phyloP scores from a whole-genome alignment of 768 basidiomycete species.

The Brasilioporus rufonigricans region DNA sequence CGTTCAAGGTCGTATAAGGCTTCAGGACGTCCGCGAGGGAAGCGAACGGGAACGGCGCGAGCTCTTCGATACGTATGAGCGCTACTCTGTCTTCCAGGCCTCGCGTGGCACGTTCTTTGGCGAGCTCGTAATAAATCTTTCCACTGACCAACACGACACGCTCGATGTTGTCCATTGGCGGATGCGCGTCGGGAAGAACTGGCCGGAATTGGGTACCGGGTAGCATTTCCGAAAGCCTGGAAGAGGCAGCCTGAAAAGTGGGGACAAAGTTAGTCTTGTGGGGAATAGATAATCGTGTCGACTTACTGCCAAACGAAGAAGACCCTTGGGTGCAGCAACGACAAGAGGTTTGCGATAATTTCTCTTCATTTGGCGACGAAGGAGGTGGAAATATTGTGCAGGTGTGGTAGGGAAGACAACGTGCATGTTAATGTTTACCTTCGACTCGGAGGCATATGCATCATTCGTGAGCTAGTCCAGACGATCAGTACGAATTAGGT shows the following conservation, averaged over 20 bases:
- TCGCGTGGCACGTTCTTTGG: slow-evolving; percentile 58
- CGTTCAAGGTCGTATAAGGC: slow-evolving; percentile 44
- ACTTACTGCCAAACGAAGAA: slow-evolving; percentile 73
- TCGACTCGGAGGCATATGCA: slow-evolving; percentile 35
- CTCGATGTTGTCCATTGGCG: slow-evolving; percentile 39
- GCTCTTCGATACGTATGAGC: slow-evolving; percentile 78
- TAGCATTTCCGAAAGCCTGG: slow-evolving; percentile 58
- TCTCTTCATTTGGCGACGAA: slow-evolving; percentile 81
- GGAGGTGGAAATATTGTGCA: slow-evolving; percentile 89
- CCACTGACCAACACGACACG: slow-evolving; percentile 77
- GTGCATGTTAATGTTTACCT: slow-evolving; percentile 73
- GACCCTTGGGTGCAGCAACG: slow-evolving; percentile 80
- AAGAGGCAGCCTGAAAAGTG: slow-evolving; percentile 65
- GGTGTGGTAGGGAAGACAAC: slow-evolving; percentile 86
- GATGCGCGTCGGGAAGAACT: slow-evolving; percentile 52
- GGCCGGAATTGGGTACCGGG: slow-evolving; percentile 63
- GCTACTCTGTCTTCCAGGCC: slow-evolving; percentile 53
- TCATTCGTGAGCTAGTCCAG: slow-evolving; percentile 74
- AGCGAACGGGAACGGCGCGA: slow-evolving; percentile 83
- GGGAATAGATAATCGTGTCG: not conserved
- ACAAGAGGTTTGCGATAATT: slow-evolving; percentile 87
- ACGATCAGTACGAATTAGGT: not conserved
- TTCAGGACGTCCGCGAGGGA: slow-evolving; percentile 46
- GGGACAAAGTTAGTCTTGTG: not conserved
- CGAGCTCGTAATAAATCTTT: slow-evolving; percentile 86